Percentiles rank a stretch among this genome's conserved stretches.
phyloP scores from a whole-genome alignment of 1,284 basidiomycete genomes.

The Irpex sp. region DNA sequence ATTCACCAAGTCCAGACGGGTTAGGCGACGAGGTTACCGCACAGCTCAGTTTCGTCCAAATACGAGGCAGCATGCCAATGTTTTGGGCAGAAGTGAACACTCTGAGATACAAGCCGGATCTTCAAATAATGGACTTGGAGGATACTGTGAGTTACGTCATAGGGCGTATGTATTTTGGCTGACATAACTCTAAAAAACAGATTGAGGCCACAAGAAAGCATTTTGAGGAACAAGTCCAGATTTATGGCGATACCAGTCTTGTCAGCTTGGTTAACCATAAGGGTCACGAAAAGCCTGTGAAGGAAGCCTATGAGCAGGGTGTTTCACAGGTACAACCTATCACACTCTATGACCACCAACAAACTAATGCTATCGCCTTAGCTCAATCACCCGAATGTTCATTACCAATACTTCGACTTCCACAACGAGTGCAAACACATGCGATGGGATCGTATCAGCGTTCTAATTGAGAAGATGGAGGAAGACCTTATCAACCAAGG shows the following conservation, averaged over 20 bases:
- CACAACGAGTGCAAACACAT: conserved; percentile 95
- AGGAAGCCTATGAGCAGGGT: conserved; percentile 90
- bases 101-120: conserved; percentile 93
- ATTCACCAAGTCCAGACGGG: conserved; percentile 42
- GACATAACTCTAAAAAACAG: conserved; percentile 34
- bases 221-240: conserved; percentile 68
- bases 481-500: conserved; percentile 73
- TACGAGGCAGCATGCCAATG: conserved; percentile 89
- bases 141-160: conserved; percentile 60
- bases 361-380: conserved; percentile 23
- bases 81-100: conserved; percentile 99
- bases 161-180: conserved; percentile 2
- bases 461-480: conserved; percentile 78
- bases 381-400: conserved; percentile 65
- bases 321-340: conserved; percentile 50
- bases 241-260: conserved; percentile 81
- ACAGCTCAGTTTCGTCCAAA: conserved; percentile 87
- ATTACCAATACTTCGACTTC: conserved; percentile 98
- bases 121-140: conserved; percentile 92
- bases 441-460: conserved; percentile 90
- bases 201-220: conserved; percentile 72
- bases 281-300: conserved; percentile 92
- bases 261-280: conserved; percentile 96
- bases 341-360: not conserved
- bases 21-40: conserved; percentile 50